Conservation (phyloP, 129 eudicot genomes). For the Lonicera japonica region DNA sequence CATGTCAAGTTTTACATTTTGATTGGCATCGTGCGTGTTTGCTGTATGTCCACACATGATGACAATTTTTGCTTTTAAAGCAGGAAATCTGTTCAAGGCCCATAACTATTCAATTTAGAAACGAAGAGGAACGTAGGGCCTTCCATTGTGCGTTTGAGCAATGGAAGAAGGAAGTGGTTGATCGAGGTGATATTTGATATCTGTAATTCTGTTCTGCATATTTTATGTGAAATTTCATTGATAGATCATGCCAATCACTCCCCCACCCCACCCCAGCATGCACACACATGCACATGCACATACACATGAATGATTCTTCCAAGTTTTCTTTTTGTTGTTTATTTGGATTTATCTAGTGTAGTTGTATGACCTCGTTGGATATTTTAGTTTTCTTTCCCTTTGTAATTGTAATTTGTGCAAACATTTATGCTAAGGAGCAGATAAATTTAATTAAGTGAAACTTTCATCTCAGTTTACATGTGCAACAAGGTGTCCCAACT, state of each 20-base stretch:
- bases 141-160: slow-evolving; percentile 86
- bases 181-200: slow-evolving; percentile 46
- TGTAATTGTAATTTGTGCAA: neutral
- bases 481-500: neutral
- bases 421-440: neutral
- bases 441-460: neutral
- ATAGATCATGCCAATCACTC: neutral
- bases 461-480: neutral
- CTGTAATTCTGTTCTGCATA: slow-evolving; percentile 6
- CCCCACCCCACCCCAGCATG: neutral
- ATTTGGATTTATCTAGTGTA: neutral
- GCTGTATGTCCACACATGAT: slow-evolving; percentile 9
- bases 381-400: neutral
- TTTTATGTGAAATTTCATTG: neutral
- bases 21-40: slow-evolving; percentile 8
- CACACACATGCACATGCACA: too few relatives aligned
- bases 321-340: neutral
- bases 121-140: slow-evolving; percentile 78
- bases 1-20: slow-evolving; percentile 6
- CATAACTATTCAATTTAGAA: slow-evolving; percentile 62
- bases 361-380: neutral
- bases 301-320: too few relatives aligned
- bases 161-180: slow-evolving; percentile 55
- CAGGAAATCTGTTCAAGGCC: slow-evolving; percentile 81
- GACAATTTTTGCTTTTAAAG: slow-evolving; percentile 29